A percentile compares a stretch with the other conserved stretches of the same genome.
phyloP scores from a whole-genome alignment of 768 basidiomycete genomes.

The Pisolithus tinctorius region DNA sequence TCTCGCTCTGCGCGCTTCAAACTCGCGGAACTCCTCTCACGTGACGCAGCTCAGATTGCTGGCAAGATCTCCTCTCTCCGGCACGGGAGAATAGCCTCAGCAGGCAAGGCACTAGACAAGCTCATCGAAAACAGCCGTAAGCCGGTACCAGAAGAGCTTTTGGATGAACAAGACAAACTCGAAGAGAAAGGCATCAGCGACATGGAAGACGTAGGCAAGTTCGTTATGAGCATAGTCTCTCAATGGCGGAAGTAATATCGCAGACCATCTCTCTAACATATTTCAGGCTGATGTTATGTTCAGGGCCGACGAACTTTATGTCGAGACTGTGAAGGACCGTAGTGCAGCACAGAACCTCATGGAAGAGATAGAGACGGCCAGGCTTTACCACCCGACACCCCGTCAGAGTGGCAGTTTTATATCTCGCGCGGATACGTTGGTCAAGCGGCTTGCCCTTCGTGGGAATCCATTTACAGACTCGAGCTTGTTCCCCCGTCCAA shows the following conservation, averaged over 20 bases:
- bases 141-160: constrained; percentile 74
- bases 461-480: constrained; percentile 50
- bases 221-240: constrained; percentile 68
- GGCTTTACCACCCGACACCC: constrained; percentile 57
- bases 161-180: constrained; percentile 86
- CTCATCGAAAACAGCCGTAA: constrained; percentile 76
- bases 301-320: constrained; percentile 82
- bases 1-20: constrained; percentile 73
- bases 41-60: constrained; percentile 74
- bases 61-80: constrained; percentile 60
- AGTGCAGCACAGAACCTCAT: constrained; percentile 54
- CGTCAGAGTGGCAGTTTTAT: constrained; percentile 61
- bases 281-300: constrained; percentile 8
- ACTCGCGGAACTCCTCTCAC: constrained; percentile 67
- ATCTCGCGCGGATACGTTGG: constrained; percentile 57
- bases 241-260: constrained; percentile 76
- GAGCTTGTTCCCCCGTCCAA: constrained; percentile 60
- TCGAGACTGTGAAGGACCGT: constrained; percentile 78
- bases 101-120: constrained; percentile 77
- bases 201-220: constrained; percentile 67
- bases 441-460: constrained; percentile 57
- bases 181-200: constrained; percentile 72
- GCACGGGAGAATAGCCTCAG: constrained; percentile 59
- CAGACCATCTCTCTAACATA: constrained; percentile 1
- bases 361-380: constrained; percentile 72